Evolutionary conservation across 2,329 filamentous ascomycete species (phyloP), one percentile per base, ranked within the genome.

Genomic region (Cladobotryum mycophilum): DNA sequence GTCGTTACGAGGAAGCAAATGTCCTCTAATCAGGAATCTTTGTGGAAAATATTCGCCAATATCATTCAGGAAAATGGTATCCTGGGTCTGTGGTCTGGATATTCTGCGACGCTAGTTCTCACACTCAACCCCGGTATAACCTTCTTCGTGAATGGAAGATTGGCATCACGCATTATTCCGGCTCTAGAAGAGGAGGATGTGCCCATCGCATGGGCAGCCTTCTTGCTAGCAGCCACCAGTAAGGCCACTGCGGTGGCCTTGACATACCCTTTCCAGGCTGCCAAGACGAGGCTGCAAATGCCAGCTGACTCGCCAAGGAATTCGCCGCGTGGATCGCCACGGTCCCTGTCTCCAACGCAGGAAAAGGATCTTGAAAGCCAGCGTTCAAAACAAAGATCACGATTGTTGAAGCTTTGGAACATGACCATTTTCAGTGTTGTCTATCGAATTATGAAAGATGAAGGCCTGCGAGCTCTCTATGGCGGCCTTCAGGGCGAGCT

Each of bases 91-190:
- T 96, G 90, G 91, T 85, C 89, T 0, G 90, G 90, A 0, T 95
- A 95, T 66, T 88, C 86, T 17, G 89, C 89, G 2, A 85, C 80
- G 18, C 67, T 95, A 52, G 76, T 96, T 37, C 70, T 95, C 46
- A 91, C 90, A 1, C 74, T 95, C 25, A 96, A 96, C 61, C 90
- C 91, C 1, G 85, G 86, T 56, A 78, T 96, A 56, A 95, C 91
- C 0, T 91, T 96, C 64, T 84, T 92, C 58, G 72, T 95, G 30
- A 88, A 95, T 61, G 84, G 89, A 58, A 70, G 84, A 7, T 71
- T 93, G 17, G 84, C 85, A 57, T 76, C 80, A 47, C 63, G 74
- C 1, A 64, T 86, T 3, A 72, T 89, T 1, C 49, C 72, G 64
- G 37, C 76, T 7, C 70, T 74, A 1, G 75, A 73, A 58, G 71